Percentiles rank a stretch among this genome's conserved stretches.
These are phyloP conservation scores for Capsicum chinense DNA, from an alignment of 257 asterid species.

Conservation along the genomic window DNA sequence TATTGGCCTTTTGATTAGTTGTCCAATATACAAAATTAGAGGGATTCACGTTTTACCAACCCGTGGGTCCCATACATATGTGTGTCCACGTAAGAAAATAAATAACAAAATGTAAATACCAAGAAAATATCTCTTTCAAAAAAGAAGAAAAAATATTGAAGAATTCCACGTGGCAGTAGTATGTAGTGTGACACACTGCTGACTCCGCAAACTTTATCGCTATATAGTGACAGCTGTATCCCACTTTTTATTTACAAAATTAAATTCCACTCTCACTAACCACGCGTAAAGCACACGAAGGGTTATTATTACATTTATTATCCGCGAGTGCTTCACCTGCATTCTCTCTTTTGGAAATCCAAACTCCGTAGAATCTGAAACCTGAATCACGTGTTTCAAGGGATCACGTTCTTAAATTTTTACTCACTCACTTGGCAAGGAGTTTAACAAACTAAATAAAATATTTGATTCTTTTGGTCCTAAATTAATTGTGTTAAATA, in stretches of 20 bases:
- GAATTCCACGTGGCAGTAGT: not conserved
- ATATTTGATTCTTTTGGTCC: no score
- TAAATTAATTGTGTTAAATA: no score
- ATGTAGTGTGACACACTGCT: not conserved
- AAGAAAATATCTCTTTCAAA: no score
- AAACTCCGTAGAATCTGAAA: not conserved
- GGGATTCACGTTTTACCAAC: not conserved
- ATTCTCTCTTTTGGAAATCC: not conserved
- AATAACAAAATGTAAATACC: not conserved
- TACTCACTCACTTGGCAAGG: no score
- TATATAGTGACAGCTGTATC: conserved; percentile 12
- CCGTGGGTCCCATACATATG: not conserved
- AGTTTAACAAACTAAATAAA: no score
- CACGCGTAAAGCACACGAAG: not conserved
- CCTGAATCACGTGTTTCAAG: not conserved
- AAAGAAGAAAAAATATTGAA: no score
- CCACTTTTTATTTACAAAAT: not conserved
- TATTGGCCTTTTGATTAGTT: not conserved
- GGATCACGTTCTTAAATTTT: not conserved
- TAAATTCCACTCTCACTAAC: not conserved
- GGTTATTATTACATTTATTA: not conserved
- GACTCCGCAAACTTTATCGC: conserved; percentile 18
- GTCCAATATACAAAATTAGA: not conserved
- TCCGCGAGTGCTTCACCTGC: not conserved
- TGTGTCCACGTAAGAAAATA: conserved; percentile 7